Base-by-base conservation (phyloP, 352 stramenopile species). In the Thalassiosira pacifica region DNA sequence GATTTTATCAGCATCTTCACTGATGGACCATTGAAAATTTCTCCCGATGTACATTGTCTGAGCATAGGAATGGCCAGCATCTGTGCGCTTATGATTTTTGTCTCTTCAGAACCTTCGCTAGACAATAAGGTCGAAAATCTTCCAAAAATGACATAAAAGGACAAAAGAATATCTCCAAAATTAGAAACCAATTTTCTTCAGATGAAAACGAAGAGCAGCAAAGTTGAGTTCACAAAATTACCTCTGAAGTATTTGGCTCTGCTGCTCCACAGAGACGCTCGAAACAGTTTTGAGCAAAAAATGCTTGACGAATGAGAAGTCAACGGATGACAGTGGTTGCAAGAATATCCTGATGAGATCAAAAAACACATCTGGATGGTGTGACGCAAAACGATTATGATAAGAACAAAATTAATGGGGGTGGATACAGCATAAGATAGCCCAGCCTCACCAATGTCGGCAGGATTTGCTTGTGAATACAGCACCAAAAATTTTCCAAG, bases 11-110 rank as follows among this genome's bases (percentile, higher is more conserved):
- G 68, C 8, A 70, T 64, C 79, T 77, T 78, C 0, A 88, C 48
- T 53, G 60, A 82, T 34, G 31, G 19, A 53, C 83, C 73, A 59
- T 69, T 65, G 64, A 91, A 59, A 27, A 86, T 65, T 77, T 63
- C 66, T 32, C 72, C 52, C 29, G 72, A 63, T 37, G 63, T 60
- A 16, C 40, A 77, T 63, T 66, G 45, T 45, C 78, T 79, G 9
- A 99, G 83, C 72, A 99, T 96, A 0, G 97, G 97, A 88, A 97
- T 95, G n/a, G 98, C 95, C 5, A 99, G 89, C 73, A 98, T 87
- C 78, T 98, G 97, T 59, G 98, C 93, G 68, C 94, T 95, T 29
- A 98, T 88, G 16, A 98, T 95, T 90, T 99, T 99, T 22, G 90
- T 94, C 74, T 96, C 92, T 79, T 96, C 92, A 16, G 86, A 90